Evolutionary conservation across 345 rosid genomes (phyloP).

Genomic region (Moricandia moricandioides): DNA sequence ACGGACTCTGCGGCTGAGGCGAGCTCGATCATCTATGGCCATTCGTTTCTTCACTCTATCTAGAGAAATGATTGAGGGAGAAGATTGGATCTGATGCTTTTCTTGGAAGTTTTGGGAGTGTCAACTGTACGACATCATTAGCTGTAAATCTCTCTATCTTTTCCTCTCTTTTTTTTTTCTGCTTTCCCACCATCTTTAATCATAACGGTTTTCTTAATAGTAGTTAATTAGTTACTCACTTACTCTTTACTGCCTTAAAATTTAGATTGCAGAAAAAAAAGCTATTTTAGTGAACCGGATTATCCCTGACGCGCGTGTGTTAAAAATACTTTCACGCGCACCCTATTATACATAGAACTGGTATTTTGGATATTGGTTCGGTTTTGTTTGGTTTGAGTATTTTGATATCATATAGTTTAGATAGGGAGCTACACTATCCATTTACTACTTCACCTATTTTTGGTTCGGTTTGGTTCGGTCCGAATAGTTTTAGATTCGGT

Average conservation of each 20-base stretch:
- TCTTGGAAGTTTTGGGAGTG: conserved; percentile 31
- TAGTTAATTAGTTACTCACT: neutral
- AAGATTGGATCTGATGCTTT: conserved; percentile 38
- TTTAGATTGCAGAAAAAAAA: too few species aligned
- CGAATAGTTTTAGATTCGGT: too few species aligned
- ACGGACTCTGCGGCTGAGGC: conserved; percentile 56
- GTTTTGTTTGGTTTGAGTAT: too few species aligned
- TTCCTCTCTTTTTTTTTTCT: neutral
- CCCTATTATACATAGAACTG: too few species aligned
- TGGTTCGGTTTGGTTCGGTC: too few species aligned
- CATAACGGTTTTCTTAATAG: conserved; percentile 25
- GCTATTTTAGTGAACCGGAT: too few species aligned
- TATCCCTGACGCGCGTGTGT: neutral
- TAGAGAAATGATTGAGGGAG: too few species aligned
- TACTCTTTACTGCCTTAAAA: too few species aligned
- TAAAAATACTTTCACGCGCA: neutral
- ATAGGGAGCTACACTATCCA: too few species aligned
- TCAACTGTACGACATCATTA: conserved; percentile 31
- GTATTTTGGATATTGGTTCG: too few species aligned
- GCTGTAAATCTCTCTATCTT: conserved; percentile 14
- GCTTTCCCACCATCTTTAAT: neutral
- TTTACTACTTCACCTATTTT: too few species aligned
- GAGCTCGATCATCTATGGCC: conserved; percentile 41
- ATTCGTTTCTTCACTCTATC: conserved; percentile 11
- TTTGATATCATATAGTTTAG: too few species aligned